Evolutionary conservation across 306 rosid genomes (phyloP).

Genomic region (Cucurbita maxima): DNA sequence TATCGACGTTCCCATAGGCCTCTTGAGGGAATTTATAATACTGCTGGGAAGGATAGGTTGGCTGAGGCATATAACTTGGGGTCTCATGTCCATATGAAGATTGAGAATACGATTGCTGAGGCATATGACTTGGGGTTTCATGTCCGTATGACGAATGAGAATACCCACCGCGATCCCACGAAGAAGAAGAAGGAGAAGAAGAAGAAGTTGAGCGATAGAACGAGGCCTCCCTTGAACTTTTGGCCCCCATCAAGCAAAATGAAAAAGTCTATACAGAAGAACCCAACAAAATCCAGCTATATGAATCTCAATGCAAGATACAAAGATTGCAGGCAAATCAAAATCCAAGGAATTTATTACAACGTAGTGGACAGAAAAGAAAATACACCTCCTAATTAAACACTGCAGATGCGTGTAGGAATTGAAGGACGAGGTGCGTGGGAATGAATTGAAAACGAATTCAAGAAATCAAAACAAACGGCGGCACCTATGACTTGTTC

Average conservation of each 20-base stretch:
- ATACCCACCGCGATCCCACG: constrained; percentile 19
- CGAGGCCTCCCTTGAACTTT: constrained; percentile 55
- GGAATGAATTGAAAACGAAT: background rate
- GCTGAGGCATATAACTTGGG: constrained; percentile 10
- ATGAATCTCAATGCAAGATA: background rate
- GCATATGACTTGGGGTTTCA: constrained; percentile 10
- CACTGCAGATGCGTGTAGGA: background rate
- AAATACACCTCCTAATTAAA: background rate
- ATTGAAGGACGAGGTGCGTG: background rate
- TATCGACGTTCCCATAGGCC: background rate
- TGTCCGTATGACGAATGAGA: constrained; percentile 18
- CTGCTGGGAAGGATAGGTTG: constrained; percentile 19
- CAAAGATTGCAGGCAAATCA: background rate
- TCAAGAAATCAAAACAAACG: background rate
- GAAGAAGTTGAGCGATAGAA: constrained; percentile 27
- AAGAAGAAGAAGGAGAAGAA: constrained; percentile 1
- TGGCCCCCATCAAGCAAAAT: constrained; percentile 56
- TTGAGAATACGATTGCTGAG: constrained; percentile 11
- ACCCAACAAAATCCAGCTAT: background rate
- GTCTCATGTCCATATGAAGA: constrained; percentile 17
- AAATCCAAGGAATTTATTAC: background rate
- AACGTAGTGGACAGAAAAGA: background rate
- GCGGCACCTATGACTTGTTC: constrained; percentile 2
- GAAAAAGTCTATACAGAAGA: background rate
- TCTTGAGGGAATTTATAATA: constrained; percentile 12